Evolutionary conservation across 108 stramenopile species (phyloP).

Genomic region (Conticribra weissflogii): DNA sequence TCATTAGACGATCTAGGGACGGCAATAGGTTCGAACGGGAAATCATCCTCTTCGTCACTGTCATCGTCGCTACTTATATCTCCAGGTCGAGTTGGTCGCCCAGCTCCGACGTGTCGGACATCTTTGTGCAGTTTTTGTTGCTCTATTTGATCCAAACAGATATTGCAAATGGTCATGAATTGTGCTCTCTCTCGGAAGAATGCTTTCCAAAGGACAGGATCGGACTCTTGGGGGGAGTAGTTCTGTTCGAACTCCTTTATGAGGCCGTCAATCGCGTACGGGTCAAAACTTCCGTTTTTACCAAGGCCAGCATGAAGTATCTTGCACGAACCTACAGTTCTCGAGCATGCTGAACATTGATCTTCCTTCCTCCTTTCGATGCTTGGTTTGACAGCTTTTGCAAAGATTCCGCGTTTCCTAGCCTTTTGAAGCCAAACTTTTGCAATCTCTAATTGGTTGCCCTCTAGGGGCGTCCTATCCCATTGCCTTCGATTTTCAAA

Average conservation of each 20-base stretch:
- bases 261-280: conserved; percentile 71
- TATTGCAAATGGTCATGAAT: conserved; percentile 71
- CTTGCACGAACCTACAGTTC: conserved; percentile 51
- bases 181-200: conserved; percentile 79
- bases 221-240: conserved; percentile 63
- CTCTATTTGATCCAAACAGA: conserved; percentile 64
- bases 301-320: conserved; percentile 51
- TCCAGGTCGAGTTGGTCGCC: conserved; percentile 59
- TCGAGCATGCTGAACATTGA: conserved; percentile 58
- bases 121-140: conserved; percentile 53
- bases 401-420: conserved; percentile 71
- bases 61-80: conserved; percentile 79
- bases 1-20: conserved; percentile 66
- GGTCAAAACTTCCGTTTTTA: conserved; percentile 65
- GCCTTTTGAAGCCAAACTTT: conserved; percentile 81
- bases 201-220: conserved; percentile 82
- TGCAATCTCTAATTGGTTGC: conserved; percentile 64
- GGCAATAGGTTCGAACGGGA: conserved; percentile 70
- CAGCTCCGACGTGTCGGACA: conserved; percentile 58
- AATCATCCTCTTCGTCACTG: conserved; percentile 63
- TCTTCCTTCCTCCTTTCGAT: conserved; percentile 64
- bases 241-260: conserved; percentile 68
- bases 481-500: conserved; percentile 61
- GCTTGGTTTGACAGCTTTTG: conserved; percentile 57
- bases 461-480: conserved; percentile 68